Conservation (phyloP, 768 basidiomycete species). For the Tremella mesenterica region DNA sequence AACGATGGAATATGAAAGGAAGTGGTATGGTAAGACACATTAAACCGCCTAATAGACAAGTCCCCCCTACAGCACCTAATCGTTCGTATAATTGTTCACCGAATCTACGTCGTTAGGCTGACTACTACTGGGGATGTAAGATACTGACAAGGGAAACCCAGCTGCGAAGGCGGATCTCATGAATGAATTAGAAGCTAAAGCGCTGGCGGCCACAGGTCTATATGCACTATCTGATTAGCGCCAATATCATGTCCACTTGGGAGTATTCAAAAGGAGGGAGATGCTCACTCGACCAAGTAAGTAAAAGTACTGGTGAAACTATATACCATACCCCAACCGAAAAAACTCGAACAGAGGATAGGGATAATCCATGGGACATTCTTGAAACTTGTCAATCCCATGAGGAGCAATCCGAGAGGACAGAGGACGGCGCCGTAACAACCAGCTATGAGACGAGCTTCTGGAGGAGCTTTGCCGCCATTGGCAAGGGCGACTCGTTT, state of each 20-base stretch:
- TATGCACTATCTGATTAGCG: slow-evolving; percentile 25
- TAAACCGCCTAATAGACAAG: slow-evolving; percentile 61
- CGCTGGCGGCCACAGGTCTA: slow-evolving; percentile 44
- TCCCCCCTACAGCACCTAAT: slow-evolving; percentile 63
- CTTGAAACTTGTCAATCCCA: slow-evolving; percentile 53
- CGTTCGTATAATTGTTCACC: slow-evolving; percentile 50
- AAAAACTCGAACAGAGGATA: slow-evolving; percentile 49
- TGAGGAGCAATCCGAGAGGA: slow-evolving; percentile 54
- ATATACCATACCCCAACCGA: slow-evolving; percentile 55
- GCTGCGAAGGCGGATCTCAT: slow-evolving; percentile 50
- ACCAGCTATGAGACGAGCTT: slow-evolving; percentile 59
- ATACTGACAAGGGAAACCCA: slow-evolving; percentile 52
- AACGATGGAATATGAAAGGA: slow-evolving; percentile 47
- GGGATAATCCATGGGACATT: slow-evolving; percentile 51
- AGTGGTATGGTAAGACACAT: slow-evolving; percentile 56
- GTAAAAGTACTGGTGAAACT: slow-evolving; percentile 52
- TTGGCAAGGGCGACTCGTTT: slow-evolving; percentile 1
- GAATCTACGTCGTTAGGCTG: slow-evolving; percentile 11
- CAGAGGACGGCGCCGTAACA: slow-evolving; percentile 60
- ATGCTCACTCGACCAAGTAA: slow-evolving; percentile 36
- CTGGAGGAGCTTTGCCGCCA: slow-evolving; percentile 52
- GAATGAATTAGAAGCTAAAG: slow-evolving; percentile 60
- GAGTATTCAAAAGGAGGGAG: neutral
- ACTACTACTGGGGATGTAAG: neutral
- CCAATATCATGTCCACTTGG: neutral